Base-by-base conservation (phyloP, 2,329 filamentous ascomycete species). In the Monilinia laxa region DNA sequence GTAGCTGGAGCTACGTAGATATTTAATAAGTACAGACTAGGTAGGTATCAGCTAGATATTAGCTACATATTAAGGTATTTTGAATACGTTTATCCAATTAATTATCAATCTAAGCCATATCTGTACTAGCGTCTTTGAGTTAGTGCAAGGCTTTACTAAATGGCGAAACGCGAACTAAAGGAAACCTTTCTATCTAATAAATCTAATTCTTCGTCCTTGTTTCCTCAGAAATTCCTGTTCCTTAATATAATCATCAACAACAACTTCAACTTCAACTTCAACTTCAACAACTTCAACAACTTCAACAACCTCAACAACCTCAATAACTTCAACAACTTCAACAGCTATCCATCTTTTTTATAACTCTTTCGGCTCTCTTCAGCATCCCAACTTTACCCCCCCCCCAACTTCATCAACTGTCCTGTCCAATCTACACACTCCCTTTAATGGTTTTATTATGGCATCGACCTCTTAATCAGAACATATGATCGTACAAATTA, bases 401-500 rank as follows among this genome's bases (percentile, higher is more conserved):
- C 65, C 45, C 28, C 38, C 4, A 38, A 23, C 6, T 38, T 60
- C 70, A 53, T 68, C 67, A 60, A 67, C 69, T 69, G 62, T 42
- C 40, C 40, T 42, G 40, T 16, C 57, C 64, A 56, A 54, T 49
- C 59, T 40, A 59, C 64, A 52, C 63, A 47, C 56, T 67, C 67
- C 67, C 62, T 66, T 68, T 63, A 68, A 69, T 54, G 66, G 69
- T 67, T 67, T 40, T 68, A 69, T 71, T 64, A 73, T 75, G 71
- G 69, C 70, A 64, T 59, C 71, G 70, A 69, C 69, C 42, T 64
- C 70, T 74, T 42, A 72, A 74, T 71, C 73, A 68, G 73, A 71
- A 68, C 69, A 73, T 68, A 74, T 75, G 71, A 75, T 74, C 70
- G 71, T 75, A 76, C 72, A 73, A 70, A 73, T 74, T 69, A 74